These are phyloP conservation scores for Zancudomyces culisetae DNA, from an alignment of 371 early-diverging fungal genomes.

Conservation along the genomic window DNA sequence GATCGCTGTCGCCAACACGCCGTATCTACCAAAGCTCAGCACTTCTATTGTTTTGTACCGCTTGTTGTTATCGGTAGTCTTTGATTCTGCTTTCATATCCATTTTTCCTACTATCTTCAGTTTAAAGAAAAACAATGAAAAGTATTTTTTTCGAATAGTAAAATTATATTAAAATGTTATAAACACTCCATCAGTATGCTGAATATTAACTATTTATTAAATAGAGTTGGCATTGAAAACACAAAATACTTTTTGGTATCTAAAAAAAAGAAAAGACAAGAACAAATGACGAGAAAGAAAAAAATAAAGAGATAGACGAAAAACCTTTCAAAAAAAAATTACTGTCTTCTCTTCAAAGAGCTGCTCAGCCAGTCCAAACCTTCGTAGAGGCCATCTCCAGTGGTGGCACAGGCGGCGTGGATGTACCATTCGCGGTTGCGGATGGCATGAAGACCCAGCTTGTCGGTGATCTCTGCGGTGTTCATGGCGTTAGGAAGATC, in stretches of 20 bases:
- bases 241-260: too few relatives aligned
- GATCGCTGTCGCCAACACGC: constrained; percentile 17
- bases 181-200: too few relatives aligned
- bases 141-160: too few relatives aligned
- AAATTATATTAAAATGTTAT: too few relatives aligned
- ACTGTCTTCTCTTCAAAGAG: constrained; percentile 33
- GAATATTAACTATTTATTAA: too few relatives aligned
- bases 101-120: not conserved
- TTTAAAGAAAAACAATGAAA: too few relatives aligned
- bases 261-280: too few relatives aligned
- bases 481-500: constrained; percentile 78
- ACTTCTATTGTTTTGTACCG: constrained; percentile 16
- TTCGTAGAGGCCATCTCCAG: constrained; percentile 88
- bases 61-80: constrained; percentile 1
- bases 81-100: not conserved
- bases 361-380: constrained; percentile 64
- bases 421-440: constrained; percentile 80
- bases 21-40: constrained; percentile 17
- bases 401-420: constrained; percentile 82
- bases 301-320: too few relatives aligned
- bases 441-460: constrained; percentile 61
- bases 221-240: too few relatives aligned
- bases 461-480: constrained; percentile 66
- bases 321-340: too few relatives aligned
- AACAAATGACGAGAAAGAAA: too few relatives aligned